Percentiles rank a stretch among this genome's conserved stretches.
Evolutionary conservation across 1,284 basidiomycete species (phyloP).

Genomic region (Ustilago tritici): DNA sequence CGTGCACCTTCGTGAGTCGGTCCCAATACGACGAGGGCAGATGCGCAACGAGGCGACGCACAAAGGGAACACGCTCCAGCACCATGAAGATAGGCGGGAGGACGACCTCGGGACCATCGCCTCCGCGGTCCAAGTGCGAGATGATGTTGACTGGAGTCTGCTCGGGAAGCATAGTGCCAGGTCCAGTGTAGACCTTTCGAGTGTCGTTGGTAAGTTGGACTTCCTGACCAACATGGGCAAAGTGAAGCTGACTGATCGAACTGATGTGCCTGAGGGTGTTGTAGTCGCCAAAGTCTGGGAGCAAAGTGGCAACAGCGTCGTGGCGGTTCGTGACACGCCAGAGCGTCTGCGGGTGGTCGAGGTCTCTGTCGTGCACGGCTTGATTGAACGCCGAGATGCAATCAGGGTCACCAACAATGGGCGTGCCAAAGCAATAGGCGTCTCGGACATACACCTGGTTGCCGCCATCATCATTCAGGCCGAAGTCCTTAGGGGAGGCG

Average conservation of each 20-base stretch:
- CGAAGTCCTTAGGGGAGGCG: slow-evolving; percentile 46
- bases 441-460: slow-evolving; percentile 45
- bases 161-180: slow-evolving; percentile 45
- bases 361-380: slow-evolving; percentile 24
- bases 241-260: slow-evolving; percentile 51
- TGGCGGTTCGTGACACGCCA: slow-evolving; percentile 50
- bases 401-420: slow-evolving; percentile 51
- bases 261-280: slow-evolving; percentile 34
- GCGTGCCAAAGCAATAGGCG: slow-evolving; percentile 53
- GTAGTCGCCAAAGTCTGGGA: slow-evolving; percentile 51
- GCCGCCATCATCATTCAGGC: slow-evolving; percentile 23
- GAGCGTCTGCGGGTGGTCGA: slow-evolving; percentile 41
- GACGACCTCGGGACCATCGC: slow-evolving; percentile 39
- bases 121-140: slow-evolving; percentile 37
- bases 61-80: slow-evolving; percentile 26
- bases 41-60: slow-evolving; percentile 37
- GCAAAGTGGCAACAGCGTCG: slow-evolving; percentile 49
- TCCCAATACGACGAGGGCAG: slow-evolving; percentile 48
- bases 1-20: slow-evolving; percentile 40
- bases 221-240: slow-evolving; percentile 53
- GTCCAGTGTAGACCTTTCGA: slow-evolving; percentile 40
- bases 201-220: slow-evolving; percentile 36
- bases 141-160: slow-evolving; percentile 39
- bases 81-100: slow-evolving; percentile 27
- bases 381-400: slow-evolving; percentile 49